Evolutionary conservation across 139 green algal genomes (phyloP), one percentile per base, ranked within the genome.

Genomic region (Chlorella sp.): DNA sequence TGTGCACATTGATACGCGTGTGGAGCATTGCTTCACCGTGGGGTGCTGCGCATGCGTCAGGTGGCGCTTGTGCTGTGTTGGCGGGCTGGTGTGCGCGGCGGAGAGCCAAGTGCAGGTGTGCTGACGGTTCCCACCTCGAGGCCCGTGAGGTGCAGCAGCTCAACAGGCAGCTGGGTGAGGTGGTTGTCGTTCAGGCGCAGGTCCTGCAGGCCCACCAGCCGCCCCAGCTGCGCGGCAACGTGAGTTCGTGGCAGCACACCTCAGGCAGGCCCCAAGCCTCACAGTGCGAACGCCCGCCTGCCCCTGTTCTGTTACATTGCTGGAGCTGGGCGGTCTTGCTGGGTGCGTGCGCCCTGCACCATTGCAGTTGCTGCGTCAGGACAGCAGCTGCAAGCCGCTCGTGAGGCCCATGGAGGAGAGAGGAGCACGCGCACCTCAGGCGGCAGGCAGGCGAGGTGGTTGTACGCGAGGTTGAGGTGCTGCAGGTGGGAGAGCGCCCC

Each of bases 131-230:
- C n/a, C n/a, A n/a, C n/a, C n/a, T n/a, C n/a, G 17, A 55, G 42
- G 42, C 10, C 10, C 10, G 42, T 55, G 42, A 55, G 42, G 10
- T 10, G 42, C 17, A 55, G 42, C 17, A 55, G 42, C 10, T 55
- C 55, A 10, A 10, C 55, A 31, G 55, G 20, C 22, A 64, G 20
- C 14, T 64, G 55, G 55, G 55, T 64, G 17, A 64, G 20, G 4
- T 64, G 55, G 55, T 64, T 64, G 55, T 64, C 55, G 24, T 64
- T 27, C 55, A 64, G 24, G 20, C 55, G 20, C 22, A 64, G 55
- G 14, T 31, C 22, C 55, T 64, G 55, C 17, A 64, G 55, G 22
- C 20, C 22, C 22, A 30, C 22, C 20, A 64, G 24, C 14, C 55
- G 6, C 14, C 55, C 6, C 22, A 64, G 4, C 55, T 64, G 55